These are phyloP conservation scores for Mallotus nudiflorus DNA, from an alignment of 345 rosid genomes.

Conservation along the genomic window DNA sequence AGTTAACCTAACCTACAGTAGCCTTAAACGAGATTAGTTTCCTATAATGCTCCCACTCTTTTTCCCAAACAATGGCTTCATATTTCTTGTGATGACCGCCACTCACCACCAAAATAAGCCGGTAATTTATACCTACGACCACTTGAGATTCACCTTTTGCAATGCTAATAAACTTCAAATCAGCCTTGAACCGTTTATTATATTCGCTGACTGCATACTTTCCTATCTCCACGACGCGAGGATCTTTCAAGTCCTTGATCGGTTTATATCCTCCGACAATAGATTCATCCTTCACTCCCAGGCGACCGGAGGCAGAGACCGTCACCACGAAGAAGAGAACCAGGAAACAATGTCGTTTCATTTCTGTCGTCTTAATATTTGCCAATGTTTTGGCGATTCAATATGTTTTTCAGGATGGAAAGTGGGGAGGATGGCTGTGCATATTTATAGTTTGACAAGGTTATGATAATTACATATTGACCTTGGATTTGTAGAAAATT, in stretches of 20 bases:
- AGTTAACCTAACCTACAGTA: neutral
- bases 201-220: constrained; percentile 11
- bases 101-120: constrained; percentile 9
- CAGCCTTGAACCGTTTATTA: neutral
- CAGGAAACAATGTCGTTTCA: constrained; percentile 1
- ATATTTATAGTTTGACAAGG: neutral
- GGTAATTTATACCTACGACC: constrained; percentile 17
- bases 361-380: neutral
- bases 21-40: constrained; percentile 18
- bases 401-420: neutral
- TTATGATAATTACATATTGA: neutral
- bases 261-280: constrained; percentile 12
- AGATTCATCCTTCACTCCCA: neutral
- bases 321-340: neutral
- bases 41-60: constrained; percentile 4
- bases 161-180: neutral
- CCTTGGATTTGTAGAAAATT: neutral
- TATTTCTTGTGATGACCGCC: neutral
- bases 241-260: constrained; percentile 10
- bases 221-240: constrained; percentile 17
- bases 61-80: constrained; percentile 28
- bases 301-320: neutral
- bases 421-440: no score
- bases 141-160: constrained; percentile 16
- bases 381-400: neutral